Evolutionary conservation across 106 monocot species (phyloP).

Genomic region (Dendrobium officinale): DNA sequence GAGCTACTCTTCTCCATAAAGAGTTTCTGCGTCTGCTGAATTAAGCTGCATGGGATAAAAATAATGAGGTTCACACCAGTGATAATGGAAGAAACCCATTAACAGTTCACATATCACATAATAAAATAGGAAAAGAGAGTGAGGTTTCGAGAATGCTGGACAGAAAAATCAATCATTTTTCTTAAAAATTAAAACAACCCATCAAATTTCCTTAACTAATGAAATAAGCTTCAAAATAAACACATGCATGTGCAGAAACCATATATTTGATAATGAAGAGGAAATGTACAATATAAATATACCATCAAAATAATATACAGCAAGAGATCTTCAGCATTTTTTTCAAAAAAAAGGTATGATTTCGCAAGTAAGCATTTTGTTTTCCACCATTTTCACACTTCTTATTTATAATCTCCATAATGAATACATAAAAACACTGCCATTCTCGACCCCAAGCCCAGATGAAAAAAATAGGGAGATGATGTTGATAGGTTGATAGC

Average conservation of each 20-base stretch:
- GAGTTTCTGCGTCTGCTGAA: constrained; percentile 70
- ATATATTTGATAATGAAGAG: neutral
- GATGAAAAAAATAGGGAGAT: too few species aligned
- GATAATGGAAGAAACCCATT: neutral
- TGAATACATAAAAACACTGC: too few species aligned
- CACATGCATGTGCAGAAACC: neutral
- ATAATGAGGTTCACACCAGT: constrained; percentile 4
- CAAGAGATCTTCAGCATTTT: neutral
- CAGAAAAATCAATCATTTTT: constrained; percentile 1
- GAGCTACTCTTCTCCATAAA: constrained; percentile 43
- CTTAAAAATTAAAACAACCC: neutral
- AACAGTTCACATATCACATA: neutral
- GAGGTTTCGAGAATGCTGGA: neutral
- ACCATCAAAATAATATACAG: neutral
- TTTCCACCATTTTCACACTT: neutral
- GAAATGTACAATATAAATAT: neutral
- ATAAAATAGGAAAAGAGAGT: neutral
- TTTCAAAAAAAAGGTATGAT: neutral
- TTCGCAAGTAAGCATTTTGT: neutral
- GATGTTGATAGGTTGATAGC: neutral
- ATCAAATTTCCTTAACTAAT: neutral
- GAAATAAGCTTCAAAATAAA: constrained; percentile 2
- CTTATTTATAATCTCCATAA: too few species aligned
- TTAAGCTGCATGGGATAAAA: constrained; percentile 57
- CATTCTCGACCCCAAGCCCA: too few species aligned